Base-by-base conservation (phyloP, 2,329 filamentous ascomycete species). In the Elsinoe fawcettii region DNA sequence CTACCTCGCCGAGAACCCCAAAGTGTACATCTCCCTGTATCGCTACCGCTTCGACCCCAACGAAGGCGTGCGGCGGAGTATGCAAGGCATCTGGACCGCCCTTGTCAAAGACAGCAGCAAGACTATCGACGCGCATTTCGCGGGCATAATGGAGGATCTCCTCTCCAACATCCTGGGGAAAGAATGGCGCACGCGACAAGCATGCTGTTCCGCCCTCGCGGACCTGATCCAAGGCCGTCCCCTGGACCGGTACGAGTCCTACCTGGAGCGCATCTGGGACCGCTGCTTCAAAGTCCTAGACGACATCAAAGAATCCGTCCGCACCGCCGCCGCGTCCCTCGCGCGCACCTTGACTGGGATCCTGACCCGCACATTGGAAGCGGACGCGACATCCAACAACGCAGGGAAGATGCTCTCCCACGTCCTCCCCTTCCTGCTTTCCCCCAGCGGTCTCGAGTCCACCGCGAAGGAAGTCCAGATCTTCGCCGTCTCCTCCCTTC, bases 41-140 rank as follows among this genome's bases (percentile, higher is more conserved):
- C 83, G 93, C 49, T 99, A 97, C 71, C 81, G 90, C 51, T 97
- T 97, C 60, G 93, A 99, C 70, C 93, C 93, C 0, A 97, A 96
- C 67, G 80, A 85, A 1, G 96, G 95, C 62, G 93, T 97, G 11
- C 89, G 92, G 68, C 81, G 85, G 49, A 96, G 92, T 0, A 99
- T 99, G 93, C 91, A 95, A 58, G 90, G 95, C 61, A 97, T 99
- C 63, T 99, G 93, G 93, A 91, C 88, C 65, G 86, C 92, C 0
- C 75, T 99, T n/a, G 90, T 97, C 56, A 95, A 95, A 67, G 90
- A 97, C 64, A 82, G 89, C 1, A 84, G 82, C 16, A 78, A 80
- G 0, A 88, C 87, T 0, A 81, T 97, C 43, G 85, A 93, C 62
- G 76, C 79, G 16, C 81, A 97, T 70, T 96, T 97, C 66, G 87